Evolutionary conservation across 352 stramenopile genomes (phyloP).

Genomic region (Globisporangium nodosum): DNA sequence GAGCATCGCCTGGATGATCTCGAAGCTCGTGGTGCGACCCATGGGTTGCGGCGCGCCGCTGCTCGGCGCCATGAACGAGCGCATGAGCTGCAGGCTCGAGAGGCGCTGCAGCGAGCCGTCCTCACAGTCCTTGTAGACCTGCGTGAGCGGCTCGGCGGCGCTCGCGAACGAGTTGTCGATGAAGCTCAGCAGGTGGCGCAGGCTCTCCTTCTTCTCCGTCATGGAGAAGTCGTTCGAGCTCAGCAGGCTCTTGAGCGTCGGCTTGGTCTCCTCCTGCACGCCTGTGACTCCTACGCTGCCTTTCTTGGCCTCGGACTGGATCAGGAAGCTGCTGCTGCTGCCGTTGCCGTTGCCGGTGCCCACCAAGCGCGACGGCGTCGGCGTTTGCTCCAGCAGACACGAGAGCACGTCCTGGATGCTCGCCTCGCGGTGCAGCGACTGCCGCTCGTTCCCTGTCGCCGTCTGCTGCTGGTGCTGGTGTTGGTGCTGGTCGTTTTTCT

Average conservation of each 20-base stretch:
- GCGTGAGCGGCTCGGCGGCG: slow-evolving; percentile 64
- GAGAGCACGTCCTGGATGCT: slow-evolving; percentile 76
- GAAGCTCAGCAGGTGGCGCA: slow-evolving; percentile 74
- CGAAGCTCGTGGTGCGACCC: slow-evolving; percentile 80
- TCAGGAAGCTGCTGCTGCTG: slow-evolving; percentile 44
- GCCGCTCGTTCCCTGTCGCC: slow-evolving; percentile 33
- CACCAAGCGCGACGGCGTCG: slow-evolving; percentile 30
- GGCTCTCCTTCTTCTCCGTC: slow-evolving; percentile 85
- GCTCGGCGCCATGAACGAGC: slow-evolving; percentile 59
- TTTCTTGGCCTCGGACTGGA: slow-evolving; percentile 52
- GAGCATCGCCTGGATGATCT: slow-evolving; percentile 86
- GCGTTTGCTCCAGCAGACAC: slow-evolving; percentile 68
- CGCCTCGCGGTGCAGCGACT: slow-evolving; percentile 59
- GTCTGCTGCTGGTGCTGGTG: slow-evolving; percentile 6
- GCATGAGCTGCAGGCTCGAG: slow-evolving; percentile 78
- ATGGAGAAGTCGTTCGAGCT: slow-evolving; percentile 81
- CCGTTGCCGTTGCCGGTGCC: neutral
- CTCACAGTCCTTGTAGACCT: slow-evolving; percentile 78
- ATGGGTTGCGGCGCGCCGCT: slow-evolving; percentile 22
- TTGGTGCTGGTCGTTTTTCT: neutral
- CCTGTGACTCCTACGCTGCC: slow-evolving; percentile 4
- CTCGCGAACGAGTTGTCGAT: slow-evolving; percentile 83
- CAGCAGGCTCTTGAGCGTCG: slow-evolving; percentile 73
- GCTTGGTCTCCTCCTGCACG: slow-evolving; percentile 24
- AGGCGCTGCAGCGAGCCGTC: slow-evolving; percentile 62